These are phyloP conservation scores for Spathaspora girioi DNA, from an alignment of 805 yeast genomes.

Conservation along the genomic window DNA sequence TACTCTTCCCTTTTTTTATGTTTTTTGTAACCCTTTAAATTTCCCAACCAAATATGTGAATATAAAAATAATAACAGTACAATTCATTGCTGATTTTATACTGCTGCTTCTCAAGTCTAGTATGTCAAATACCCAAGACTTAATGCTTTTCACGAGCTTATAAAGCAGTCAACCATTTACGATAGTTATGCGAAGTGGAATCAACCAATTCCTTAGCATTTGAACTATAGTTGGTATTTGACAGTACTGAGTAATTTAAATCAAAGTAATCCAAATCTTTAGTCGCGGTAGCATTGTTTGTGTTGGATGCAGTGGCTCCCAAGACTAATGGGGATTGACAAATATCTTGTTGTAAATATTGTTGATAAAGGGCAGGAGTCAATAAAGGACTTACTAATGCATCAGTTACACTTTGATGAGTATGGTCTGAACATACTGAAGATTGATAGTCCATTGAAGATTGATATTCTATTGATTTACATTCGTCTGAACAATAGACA, in stretches of 20 bases:
- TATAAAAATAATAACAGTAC: not conserved
- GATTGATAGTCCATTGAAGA: constrained; percentile 3
- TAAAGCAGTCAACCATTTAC: constrained; percentile 37
- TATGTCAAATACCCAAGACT: not conserved
- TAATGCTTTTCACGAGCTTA: not conserved
- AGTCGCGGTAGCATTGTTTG: constrained; percentile 2
- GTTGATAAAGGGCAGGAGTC: constrained; percentile 31
- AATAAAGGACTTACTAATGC: constrained; percentile 36
- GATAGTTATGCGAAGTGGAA: constrained; percentile 35
- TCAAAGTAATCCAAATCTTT: constrained; percentile 27
- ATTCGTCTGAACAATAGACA: constrained; percentile 27
- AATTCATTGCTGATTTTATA: not conserved
- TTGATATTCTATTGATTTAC: constrained; percentile 18
- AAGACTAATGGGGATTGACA: constrained; percentile 20
- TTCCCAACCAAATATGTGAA: not conserved
- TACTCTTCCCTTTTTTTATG: not conserved
- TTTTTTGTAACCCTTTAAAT: not conserved
- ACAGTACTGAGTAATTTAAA: constrained; percentile 29
- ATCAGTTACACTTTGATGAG: constrained; percentile 3
- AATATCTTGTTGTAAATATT: constrained; percentile 7
- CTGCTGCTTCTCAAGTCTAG: not conserved
- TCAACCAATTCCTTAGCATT: constrained; percentile 13
- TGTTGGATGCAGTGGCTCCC: constrained; percentile 10
- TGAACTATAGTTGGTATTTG: constrained; percentile 13
- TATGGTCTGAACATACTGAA: constrained; percentile 4